Evolutionary conservation across 2,329 filamentous ascomycete genomes (phyloP).

Genomic region (Penicillium frequentans): DNA sequence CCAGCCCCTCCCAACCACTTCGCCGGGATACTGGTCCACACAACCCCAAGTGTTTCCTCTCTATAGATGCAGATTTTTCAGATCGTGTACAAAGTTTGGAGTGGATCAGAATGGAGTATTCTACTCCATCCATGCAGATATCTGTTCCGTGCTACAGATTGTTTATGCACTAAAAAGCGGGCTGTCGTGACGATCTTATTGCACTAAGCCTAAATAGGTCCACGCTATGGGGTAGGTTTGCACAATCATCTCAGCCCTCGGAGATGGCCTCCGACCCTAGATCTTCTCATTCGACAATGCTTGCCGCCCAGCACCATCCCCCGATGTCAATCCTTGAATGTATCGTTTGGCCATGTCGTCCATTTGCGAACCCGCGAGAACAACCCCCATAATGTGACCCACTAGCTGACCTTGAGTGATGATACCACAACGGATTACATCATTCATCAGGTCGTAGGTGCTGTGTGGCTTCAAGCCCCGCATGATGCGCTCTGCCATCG

Average conservation of each 20-base stretch:
- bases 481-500: background rate
- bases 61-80: background rate
- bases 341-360: background rate
- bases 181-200: background rate
- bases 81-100: no score
- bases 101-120: no score
- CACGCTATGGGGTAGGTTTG: background rate
- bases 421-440: conserved; percentile 1
- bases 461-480: conserved; percentile 2
- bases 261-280: background rate
- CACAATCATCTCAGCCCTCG: background rate
- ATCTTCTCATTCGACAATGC: conserved; percentile 3
- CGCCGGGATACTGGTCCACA: background rate
- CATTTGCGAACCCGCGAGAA: background rate
- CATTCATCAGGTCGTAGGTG: background rate
- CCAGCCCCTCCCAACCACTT: background rate
- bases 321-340: conserved; percentile 1
- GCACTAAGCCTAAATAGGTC: background rate
- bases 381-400: conserved; percentile 1
- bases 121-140: background rate
- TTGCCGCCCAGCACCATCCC: background rate
- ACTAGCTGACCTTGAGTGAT: conserved; percentile 1
- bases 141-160: background rate
- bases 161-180: background rate
- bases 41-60: background rate